A percentile compares a stretch with the other conserved stretches of the same genome.
Evolutionary conservation across 2,329 filamentous ascomycete species (phyloP).

Genomic region (Penicillium rolfsii): DNA sequence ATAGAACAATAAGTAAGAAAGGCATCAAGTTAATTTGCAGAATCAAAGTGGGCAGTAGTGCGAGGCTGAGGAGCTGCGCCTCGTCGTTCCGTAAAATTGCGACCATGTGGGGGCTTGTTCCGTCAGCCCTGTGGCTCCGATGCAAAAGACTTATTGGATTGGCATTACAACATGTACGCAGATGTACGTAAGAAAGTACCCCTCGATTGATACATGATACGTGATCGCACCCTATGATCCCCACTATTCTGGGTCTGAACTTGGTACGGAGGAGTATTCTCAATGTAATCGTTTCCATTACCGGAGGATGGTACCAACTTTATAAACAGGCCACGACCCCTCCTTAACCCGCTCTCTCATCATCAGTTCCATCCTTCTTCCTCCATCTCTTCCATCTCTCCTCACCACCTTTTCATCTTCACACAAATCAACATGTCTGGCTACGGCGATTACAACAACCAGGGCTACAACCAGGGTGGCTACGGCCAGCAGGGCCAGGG

Average conservation of each 20-base stretch:
- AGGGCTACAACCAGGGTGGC: conserved; percentile 31
- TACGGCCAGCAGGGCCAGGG: conserved; percentile 28
- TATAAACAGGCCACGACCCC: conserved; percentile 11
- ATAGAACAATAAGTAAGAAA: background rate
- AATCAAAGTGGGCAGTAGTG: background rate
- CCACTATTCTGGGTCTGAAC: background rate
- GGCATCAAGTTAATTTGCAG: background rate
- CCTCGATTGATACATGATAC: background rate
- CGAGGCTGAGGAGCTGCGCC: conserved; percentile 12
- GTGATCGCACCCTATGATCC: conserved; percentile 2
- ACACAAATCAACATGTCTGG: conserved; percentile 28
- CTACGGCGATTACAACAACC: conserved; percentile 33
- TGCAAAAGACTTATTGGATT: background rate
- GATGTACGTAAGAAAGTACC: background rate
- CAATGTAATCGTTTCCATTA: background rate
- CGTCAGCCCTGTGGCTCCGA: conserved; percentile 26
- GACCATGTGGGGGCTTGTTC: conserved; percentile 20
- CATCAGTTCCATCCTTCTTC: conserved; percentile 10
- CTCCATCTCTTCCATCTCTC: conserved; percentile 13
- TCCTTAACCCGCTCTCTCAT: background rate
- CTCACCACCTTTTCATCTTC: conserved; percentile 6
- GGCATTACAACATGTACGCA: background rate
- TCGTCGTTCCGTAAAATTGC: conserved; percentile 18
- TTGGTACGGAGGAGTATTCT: background rate
- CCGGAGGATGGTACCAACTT: conserved; percentile 3